Conservation (phyloP, 768 basidiomycete species). For the Phylloporus arenicola region DNA sequence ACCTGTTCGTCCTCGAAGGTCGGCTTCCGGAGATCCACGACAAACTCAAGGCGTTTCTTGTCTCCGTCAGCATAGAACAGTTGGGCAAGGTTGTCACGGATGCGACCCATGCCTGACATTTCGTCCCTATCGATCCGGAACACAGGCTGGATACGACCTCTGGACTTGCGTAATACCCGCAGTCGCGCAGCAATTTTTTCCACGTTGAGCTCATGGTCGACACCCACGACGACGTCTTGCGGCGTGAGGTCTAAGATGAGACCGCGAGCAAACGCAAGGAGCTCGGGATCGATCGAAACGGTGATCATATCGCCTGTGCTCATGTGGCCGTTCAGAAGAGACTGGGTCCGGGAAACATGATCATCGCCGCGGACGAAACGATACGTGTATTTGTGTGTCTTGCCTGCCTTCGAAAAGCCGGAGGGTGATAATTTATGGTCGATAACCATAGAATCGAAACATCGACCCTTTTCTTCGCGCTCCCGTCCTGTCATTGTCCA, state of each 20-base stretch:
- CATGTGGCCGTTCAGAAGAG: conserved; percentile 74
- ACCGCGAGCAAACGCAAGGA: conserved; percentile 81
- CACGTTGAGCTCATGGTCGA: conserved; percentile 72
- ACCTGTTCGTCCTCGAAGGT: conserved; percentile 43
- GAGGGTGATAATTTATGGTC: conserved; percentile 37
- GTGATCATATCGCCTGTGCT: conserved; percentile 76
- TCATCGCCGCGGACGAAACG: conserved; percentile 47
- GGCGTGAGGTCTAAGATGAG: conserved; percentile 72
- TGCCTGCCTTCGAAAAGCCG: conserved; percentile 32
- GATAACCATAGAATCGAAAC: conserved; percentile 77
- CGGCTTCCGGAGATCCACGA: conserved; percentile 78
- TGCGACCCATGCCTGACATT: conserved; percentile 78
- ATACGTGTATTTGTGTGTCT: conserved; percentile 78
- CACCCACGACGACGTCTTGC: conserved; percentile 62
- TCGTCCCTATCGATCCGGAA: conserved; percentile 97
- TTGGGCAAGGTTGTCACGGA: conserved; percentile 86
- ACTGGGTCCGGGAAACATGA: conserved; percentile 8
- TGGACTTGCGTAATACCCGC: conserved; percentile 17
- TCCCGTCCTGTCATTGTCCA: conserved; percentile 87
- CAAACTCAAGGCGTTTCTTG: conserved; percentile 54
- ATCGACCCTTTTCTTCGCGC: conserved; percentile 77
- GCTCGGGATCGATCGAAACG: conserved; percentile 78
- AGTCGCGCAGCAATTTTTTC: conserved; percentile 42
- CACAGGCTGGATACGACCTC: conserved; percentile 21
- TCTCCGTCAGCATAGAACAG: conserved; percentile 83